phyloP scores from a whole-genome alignment of 805 yeast species.

The Osmozyma mogii region DNA sequence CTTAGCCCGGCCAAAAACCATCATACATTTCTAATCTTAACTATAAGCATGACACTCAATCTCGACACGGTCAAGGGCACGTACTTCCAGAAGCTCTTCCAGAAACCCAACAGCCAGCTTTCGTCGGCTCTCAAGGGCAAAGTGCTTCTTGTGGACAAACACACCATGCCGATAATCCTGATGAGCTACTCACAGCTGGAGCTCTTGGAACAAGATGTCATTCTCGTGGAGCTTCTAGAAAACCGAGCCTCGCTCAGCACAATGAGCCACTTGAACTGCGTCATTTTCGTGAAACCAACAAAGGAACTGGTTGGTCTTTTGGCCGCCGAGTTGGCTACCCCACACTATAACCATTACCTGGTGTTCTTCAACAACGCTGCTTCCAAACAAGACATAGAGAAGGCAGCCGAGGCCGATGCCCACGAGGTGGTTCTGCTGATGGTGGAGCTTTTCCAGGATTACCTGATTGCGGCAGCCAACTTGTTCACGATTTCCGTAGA shows the following conservation, averaged over 20 bases:
- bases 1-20: too few relatives aligned
- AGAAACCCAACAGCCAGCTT: conserved; percentile 10
- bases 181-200: conserved; percentile 84
- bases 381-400: conserved; percentile 70
- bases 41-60: background rate
- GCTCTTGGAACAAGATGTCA: conserved; percentile 74
- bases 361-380: conserved; percentile 72
- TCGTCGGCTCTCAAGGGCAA: conserved; percentile 38
- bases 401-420: conserved; percentile 86
- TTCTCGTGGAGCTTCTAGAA: conserved; percentile 56
- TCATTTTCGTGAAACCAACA: conserved; percentile 71
- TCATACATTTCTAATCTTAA: too few relatives aligned
- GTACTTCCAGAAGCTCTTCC: background rate
- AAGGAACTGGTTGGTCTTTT: conserved; percentile 54
- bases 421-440: conserved; percentile 70
- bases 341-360: conserved; percentile 74
- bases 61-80: background rate
- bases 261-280: conserved; percentile 63
- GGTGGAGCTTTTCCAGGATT: conserved; percentile 82
- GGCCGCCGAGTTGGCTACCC: conserved; percentile 61
- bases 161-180: conserved; percentile 81
- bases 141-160: conserved; percentile 70
- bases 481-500: conserved; percentile 36
- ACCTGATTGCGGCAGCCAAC: conserved; percentile 62
- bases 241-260: conserved; percentile 58